phyloP scores from a whole-genome alignment of 2,329 filamentous ascomycete genomes.

The Hymenoscyphus scutula region DNA sequence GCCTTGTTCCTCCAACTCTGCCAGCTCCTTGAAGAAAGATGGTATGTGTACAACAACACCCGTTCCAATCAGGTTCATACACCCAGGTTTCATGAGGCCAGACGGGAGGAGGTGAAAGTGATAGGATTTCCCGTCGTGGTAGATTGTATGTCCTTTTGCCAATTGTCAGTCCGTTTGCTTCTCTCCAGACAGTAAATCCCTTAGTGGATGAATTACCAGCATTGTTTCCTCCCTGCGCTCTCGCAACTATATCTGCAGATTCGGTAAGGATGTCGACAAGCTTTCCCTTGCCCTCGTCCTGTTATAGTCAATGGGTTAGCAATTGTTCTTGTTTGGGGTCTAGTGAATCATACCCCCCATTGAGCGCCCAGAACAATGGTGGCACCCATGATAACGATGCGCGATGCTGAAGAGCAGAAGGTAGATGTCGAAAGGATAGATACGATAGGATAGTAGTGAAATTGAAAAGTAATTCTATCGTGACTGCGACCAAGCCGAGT shows the following conservation, averaged over 20 bases:
- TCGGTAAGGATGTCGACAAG: slow-evolving; percentile 52
- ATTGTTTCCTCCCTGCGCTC: slow-evolving; percentile 51
- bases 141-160: slow-evolving; percentile 45
- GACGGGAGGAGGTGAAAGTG: slow-evolving; percentile 59
- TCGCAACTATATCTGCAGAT: slow-evolving; percentile 13
- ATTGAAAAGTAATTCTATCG: not conserved
- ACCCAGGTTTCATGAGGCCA: slow-evolving; percentile 69
- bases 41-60: slow-evolving; percentile 66
- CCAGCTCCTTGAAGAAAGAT: slow-evolving; percentile 63
- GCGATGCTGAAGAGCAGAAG: not conserved
- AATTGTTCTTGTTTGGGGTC: not conserved
- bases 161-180: not conserved
- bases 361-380: slow-evolving; percentile 55
- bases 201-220: slow-evolving; percentile 41
- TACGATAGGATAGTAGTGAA: not conserved
- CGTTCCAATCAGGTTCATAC: slow-evolving; percentile 72
- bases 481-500: slow-evolving; percentile 13
- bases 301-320: not conserved
- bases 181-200: slow-evolving; percentile 14
- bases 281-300: slow-evolving; percentile 49
- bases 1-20: slow-evolving; percentile 58
- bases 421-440: not conserved
- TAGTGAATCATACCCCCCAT: slow-evolving; percentile 45
- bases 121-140: slow-evolving; percentile 42
- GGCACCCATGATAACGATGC: slow-evolving; percentile 32